Evolutionary conservation across 352 stramenopile species (phyloP), one percentile per base, ranked within the genome.

Genomic region (Phytophthora citricola): DNA sequence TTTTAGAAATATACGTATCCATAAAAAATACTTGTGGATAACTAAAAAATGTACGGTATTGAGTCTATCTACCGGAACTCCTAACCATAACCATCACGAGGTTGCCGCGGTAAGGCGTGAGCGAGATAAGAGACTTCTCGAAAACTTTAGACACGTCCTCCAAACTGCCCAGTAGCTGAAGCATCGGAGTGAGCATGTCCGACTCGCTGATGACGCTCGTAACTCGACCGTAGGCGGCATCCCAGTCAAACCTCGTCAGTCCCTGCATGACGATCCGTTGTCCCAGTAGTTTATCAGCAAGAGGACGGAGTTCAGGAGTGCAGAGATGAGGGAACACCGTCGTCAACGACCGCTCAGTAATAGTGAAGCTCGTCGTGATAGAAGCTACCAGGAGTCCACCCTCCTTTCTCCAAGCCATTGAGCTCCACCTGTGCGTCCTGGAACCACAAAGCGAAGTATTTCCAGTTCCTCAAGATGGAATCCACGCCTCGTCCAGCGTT

Each of bases 101-200:
- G 31, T 36, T 36, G 1, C 50, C 24, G 27, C 50, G 24, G 24
- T 58, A 58, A 26, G 50, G 50, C 1, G 50, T 58, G 1, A 58
- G 38, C 4, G 56, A 49, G 15, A 76, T 58, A 17, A 63, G 14
- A 7, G 68, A 58, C 5, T 56, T 49, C 1, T 66, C 40, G 14
- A 76, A 71, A 4, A 69, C 63, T 2, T 2, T 8, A 1, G 57
- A 63, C 8, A 64, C 53, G 22, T 51, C 47, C 15, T 70, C 63
- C 17, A 76, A 27, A 4, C 45, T 66, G 0, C 58, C 63, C 1
- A 73, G 24, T 0, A 64, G 34, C 15, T 15, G 9, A 1, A 63
- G 58, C 36, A 76, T 57, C 10, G 69, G 57, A 1, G 58, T 58
- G 15, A 76, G 6, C 55, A 73, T 55, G 31, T 76, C 68, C 0